A percentile compares a stretch with the other conserved stretches of the same genome.
These are phyloP conservation scores for Polyporus arcularius DNA, from an alignment of 768 basidiomycete species.

Conservation along the genomic window DNA sequence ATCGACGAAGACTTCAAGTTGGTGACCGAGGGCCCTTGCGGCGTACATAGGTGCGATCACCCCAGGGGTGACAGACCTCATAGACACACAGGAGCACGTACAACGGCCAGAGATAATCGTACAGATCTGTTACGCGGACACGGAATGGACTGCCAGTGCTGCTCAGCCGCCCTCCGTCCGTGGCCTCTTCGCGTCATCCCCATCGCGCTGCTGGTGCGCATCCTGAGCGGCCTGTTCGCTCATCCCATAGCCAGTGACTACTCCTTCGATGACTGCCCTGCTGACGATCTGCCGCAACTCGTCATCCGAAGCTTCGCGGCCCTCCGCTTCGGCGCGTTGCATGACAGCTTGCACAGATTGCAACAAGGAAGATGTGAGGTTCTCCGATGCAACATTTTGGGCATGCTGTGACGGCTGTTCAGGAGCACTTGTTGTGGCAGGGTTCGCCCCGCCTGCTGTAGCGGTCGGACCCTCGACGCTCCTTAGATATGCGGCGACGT, in stretches of 20 bases:
- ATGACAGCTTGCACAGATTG: constrained; percentile 67
- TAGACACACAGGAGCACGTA: neutral
- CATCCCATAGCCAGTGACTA: constrained; percentile 62
- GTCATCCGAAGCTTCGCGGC: constrained; percentile 61
- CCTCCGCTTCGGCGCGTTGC: constrained; percentile 55
- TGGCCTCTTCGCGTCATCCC: constrained; percentile 25
- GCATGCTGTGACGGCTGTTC: constrained; percentile 59
- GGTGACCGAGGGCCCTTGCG: too few relatives aligned
- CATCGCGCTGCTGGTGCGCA: constrained; percentile 13
- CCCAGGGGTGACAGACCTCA: too few relatives aligned
- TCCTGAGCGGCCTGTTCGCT: constrained; percentile 28
- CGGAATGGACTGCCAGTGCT: neutral
- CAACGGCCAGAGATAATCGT: too few relatives aligned
- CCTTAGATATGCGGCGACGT: constrained; percentile 63
- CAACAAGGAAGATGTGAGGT: constrained; percentile 68
- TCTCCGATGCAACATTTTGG: constrained; percentile 69
- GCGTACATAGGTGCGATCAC: neutral
- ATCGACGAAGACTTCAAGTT: constrained; percentile 1
- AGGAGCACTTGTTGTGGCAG: constrained; percentile 16
- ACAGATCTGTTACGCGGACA: neutral
- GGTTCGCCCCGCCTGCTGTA: neutral
- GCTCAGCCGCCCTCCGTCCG: constrained; percentile 29
- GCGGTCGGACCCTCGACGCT: constrained; percentile 29
- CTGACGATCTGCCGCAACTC: constrained; percentile 64
- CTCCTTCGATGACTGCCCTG: constrained; percentile 65